Conservation (phyloP, 2,329 filamentous ascomycete species). For the Coniella lustricola region DNA sequence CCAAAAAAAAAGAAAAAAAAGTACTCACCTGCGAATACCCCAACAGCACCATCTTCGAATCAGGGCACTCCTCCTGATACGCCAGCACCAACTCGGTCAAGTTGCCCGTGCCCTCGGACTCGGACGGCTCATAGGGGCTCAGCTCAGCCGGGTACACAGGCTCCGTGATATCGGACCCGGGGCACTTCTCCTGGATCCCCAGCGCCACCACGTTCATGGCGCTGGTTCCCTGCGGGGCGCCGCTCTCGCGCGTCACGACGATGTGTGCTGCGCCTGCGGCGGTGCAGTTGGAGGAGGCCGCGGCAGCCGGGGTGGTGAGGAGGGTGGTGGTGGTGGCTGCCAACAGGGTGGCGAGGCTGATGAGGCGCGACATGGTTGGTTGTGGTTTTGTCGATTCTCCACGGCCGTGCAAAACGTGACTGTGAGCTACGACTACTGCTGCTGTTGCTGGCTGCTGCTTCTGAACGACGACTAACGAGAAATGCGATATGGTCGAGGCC, state of each 20-base stretch:
- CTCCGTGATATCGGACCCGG: slow-evolving; percentile 27
- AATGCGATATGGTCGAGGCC: too few species aligned
- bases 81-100: slow-evolving; percentile 25
- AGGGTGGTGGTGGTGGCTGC: background rate
- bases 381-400: background rate
- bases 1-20: background rate
- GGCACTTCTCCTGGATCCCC: slow-evolving; percentile 26
- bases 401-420: too few species aligned
- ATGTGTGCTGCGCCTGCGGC: slow-evolving; percentile 23
- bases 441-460: too few species aligned
- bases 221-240: slow-evolving; percentile 29
- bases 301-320: background rate
- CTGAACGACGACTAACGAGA: too few species aligned
- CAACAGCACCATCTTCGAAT: slow-evolving; percentile 33
- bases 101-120: slow-evolving; percentile 25
- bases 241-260: slow-evolving; percentile 33
- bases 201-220: slow-evolving; percentile 27
- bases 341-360: background rate
- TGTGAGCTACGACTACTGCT: too few species aligned
- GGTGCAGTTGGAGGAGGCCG: slow-evolving; percentile 1
- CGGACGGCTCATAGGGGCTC: slow-evolving; percentile 28
- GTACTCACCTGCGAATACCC: slow-evolving; percentile 35
- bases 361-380: background rate
- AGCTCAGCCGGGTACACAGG: slow-evolving; percentile 34
- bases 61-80: slow-evolving; percentile 30